phyloP scores from a whole-genome alignment of 805 yeast genomes.

The Blastobotrys mokoenaii region DNA sequence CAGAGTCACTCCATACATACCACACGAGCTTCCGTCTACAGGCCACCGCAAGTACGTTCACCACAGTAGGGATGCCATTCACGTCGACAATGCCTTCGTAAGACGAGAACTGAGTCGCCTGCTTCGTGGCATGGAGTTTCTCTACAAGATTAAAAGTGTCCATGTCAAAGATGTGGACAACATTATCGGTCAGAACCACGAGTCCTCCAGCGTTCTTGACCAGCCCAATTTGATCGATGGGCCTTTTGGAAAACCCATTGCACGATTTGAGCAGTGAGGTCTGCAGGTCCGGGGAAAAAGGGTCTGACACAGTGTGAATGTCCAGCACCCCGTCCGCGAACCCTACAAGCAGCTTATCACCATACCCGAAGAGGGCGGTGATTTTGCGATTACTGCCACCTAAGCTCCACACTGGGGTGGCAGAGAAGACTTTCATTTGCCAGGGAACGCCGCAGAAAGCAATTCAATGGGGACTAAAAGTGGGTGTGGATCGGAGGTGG shows the following conservation, averaged over 20 bases:
- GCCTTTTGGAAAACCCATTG: conserved; percentile 16
- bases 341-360: conserved; percentile 24
- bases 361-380: conserved; percentile 15
- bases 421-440: too few relatives aligned
- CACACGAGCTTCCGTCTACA: conserved; percentile 17
- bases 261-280: conserved; percentile 14
- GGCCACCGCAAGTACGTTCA: conserved; percentile 24
- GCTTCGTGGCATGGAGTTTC: conserved; percentile 28
- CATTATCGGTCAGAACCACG: conserved; percentile 25
- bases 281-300: conserved; percentile 12
- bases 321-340: conserved; percentile 22
- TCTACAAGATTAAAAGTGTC: conserved; percentile 27
- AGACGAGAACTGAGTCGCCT: conserved; percentile 24
- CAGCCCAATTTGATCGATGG: conserved; percentile 29
- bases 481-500: background rate
- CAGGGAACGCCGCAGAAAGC: background rate
- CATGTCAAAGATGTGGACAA: conserved; percentile 28
- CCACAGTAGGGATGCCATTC: conserved; percentile 14
- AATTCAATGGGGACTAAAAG: background rate
- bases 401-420: background rate
- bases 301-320: conserved; percentile 20
- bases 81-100: conserved; percentile 13
- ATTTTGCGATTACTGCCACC: conserved; percentile 4
- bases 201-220: conserved; percentile 28
- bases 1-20: conserved; percentile 25